Evolutionary conservation across 768 basidiomycete species (phyloP).

Genomic region (Pisolithus orientalis): DNA sequence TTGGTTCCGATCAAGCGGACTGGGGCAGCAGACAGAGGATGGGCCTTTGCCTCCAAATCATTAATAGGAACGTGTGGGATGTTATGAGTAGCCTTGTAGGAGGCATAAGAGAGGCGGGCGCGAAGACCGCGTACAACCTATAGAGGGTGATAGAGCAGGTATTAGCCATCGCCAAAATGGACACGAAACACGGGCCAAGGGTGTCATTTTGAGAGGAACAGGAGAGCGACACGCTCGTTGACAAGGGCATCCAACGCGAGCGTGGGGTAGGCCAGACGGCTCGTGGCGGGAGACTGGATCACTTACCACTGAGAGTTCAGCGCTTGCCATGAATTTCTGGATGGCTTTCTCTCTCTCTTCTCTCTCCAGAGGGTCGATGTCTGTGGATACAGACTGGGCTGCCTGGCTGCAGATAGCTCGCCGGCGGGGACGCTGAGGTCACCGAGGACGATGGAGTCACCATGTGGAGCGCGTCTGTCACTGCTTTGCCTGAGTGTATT

Average conservation of each 20-base stretch:
- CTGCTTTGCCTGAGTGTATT: conserved; percentile 6
- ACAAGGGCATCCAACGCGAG: conserved; percentile 17
- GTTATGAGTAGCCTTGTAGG: conserved; percentile 78
- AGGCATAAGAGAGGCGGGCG: conserved; percentile 75
- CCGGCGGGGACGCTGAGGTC: conserved; percentile 76
- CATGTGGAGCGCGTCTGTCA: conserved; percentile 41
- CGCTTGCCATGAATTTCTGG: conserved; percentile 71
- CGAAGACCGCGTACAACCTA: conserved; percentile 80
- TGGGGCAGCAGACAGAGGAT: conserved; percentile 37
- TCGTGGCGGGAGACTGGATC: conserved; percentile 19
- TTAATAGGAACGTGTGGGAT: conserved; percentile 57
- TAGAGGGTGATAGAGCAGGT: conserved; percentile 23
- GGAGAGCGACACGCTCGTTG: background rate
- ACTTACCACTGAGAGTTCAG: conserved; percentile 77
- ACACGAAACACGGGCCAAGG: conserved; percentile 6
- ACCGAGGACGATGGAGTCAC: conserved; percentile 76
- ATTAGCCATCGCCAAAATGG: conserved; percentile 15
- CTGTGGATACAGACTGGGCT: conserved; percentile 34
- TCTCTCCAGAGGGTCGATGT: conserved; percentile 38
- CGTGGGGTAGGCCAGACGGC: conserved; percentile 42
- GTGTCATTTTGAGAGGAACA: background rate
- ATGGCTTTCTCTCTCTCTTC: conserved; percentile 64
- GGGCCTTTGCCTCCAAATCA: conserved; percentile 64
- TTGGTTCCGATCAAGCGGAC: conserved; percentile 54
- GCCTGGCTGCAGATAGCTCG: conserved; percentile 50